Percentiles rank a stretch among this genome's conserved stretches.
Conservation (phyloP, 2,329 filamentous ascomycete genomes). For the Trichophyton equinum region DNA sequence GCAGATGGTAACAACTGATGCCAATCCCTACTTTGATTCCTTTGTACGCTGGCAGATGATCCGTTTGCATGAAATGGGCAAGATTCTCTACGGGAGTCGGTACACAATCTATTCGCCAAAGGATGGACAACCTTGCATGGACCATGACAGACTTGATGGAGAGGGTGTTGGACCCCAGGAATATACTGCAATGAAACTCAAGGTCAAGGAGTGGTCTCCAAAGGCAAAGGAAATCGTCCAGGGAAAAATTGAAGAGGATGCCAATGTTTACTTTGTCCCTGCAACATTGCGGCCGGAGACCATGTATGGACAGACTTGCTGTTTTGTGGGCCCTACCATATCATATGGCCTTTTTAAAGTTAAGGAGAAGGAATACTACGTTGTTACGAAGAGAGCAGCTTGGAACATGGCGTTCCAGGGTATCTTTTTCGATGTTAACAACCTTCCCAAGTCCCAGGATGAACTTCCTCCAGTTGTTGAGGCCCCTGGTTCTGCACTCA, state of each 20-base stretch:
- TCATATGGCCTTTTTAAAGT: conserved; percentile 79
- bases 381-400: conserved; percentile 69
- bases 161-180: conserved; percentile 79
- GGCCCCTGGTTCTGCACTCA: conserved; percentile 61
- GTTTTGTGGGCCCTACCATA: conserved; percentile 77
- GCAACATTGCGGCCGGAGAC: conserved; percentile 91
- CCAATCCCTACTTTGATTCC: conserved; percentile 90
- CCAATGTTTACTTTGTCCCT: conserved; percentile 77
- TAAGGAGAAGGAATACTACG: conserved; percentile 64
- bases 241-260: conserved; percentile 64
- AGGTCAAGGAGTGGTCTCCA: conserved; percentile 78
- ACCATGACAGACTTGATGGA: conserved; percentile 69
- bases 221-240: conserved; percentile 58
- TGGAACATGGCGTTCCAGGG: conserved; percentile 96
- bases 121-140: conserved; percentile 76
- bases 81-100: conserved; percentile 85
- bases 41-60: conserved; percentile 98
- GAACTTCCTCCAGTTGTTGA: conserved; percentile 62
- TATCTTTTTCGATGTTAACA: conserved; percentile 50
- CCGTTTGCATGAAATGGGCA: conserved; percentile 72
- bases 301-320: conserved; percentile 96
- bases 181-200: conserved; percentile 84
- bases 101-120: conserved; percentile 92
- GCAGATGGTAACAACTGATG: conserved; percentile 86
- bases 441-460: conserved; percentile 49